Conservation (phyloP, 371 early-diverging fungal species). For the Mortierella sp. region DNA sequence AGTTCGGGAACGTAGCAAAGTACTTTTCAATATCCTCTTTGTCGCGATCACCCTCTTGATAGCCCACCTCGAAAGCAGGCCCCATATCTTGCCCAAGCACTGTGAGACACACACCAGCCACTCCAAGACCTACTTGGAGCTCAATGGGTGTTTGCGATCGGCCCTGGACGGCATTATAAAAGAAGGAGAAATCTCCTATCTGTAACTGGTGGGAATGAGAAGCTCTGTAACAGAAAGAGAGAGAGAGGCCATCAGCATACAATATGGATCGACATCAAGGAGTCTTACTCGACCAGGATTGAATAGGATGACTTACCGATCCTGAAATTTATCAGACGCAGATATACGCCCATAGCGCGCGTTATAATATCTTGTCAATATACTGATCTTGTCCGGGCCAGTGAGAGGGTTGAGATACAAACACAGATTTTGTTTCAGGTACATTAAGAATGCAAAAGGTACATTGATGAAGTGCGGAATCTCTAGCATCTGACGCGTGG, state of each 20-base stretch:
- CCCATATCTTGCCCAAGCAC: constrained; percentile 61
- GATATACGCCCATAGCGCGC: constrained; percentile 56
- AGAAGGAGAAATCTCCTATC: constrained; percentile 71
- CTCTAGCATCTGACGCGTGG: constrained; percentile 55
- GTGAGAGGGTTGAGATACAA: constrained; percentile 62
- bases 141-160: constrained; percentile 70
- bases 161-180: constrained; percentile 69
- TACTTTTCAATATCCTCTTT: constrained; percentile 43
- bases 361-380: constrained; percentile 65
- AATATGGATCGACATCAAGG: not conserved
- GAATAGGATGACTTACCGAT: constrained; percentile 21
- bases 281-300: too few relatives aligned
- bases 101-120: constrained; percentile 77
- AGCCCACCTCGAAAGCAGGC: constrained; percentile 58
- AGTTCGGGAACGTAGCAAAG: constrained; percentile 41
- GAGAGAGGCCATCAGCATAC: not conserved
- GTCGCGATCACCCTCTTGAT: constrained; percentile 49
- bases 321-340: constrained; percentile 23
- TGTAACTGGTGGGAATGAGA: constrained; percentile 40
- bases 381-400: constrained; percentile 70
- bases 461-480: constrained; percentile 70
- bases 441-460: constrained; percentile 71
- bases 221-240: not conserved
- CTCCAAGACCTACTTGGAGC: constrained; percentile 76
- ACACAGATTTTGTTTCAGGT: constrained; percentile 75